Evolutionary conservation across 108 stramenopile genomes (phyloP), one percentile per base, ranked within the genome.

Genomic region (Bacterosira constricta): DNA sequence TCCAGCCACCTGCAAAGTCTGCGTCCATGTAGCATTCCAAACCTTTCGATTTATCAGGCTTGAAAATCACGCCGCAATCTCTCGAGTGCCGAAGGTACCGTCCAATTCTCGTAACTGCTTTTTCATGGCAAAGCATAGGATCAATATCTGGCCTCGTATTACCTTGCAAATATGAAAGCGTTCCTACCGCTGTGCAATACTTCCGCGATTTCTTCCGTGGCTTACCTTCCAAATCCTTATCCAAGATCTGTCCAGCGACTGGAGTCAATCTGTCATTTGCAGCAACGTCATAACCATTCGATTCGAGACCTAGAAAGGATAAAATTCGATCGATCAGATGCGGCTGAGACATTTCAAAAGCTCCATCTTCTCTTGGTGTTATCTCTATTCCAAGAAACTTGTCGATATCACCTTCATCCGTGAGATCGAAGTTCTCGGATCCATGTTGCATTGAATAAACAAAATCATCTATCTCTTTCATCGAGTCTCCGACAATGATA

Each of bases 311-410:
- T 12, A 80, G 35, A 9, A 18, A 31, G 27, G 52, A 12, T 12
- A 69, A 32, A 45, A 86, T 73, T 26, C 69, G 29, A 15, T 80
- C 66, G 17, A 84, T 84, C 11, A 84, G 68, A 11, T 71, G 56
- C 25, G 83, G 83, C 34, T 86, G 75, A 18, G 70, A 41, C 37
- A 87, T n/a, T 29, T 82, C 50, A 49, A 81, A 83, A 1, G 17
- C 30, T 7, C 77, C 71, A 21, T 75, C 53, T 13, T 66, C 72
- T 8, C 36, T 10, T 26, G 53, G 49, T 4, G 51, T 75, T 50
- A 83, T 74, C 6, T 81, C 66, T 2, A 81, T 61, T 2, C 85
- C 85, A 7, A 85, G 70, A 41, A 78, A 89, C 63, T 89, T 84
- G 13, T 67, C 50, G 8, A 88, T 45, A 17, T 42, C 20, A 4